Base-by-base conservation (phyloP, 164 flowering plant genomes). In the Euptelea pleiosperma region DNA sequence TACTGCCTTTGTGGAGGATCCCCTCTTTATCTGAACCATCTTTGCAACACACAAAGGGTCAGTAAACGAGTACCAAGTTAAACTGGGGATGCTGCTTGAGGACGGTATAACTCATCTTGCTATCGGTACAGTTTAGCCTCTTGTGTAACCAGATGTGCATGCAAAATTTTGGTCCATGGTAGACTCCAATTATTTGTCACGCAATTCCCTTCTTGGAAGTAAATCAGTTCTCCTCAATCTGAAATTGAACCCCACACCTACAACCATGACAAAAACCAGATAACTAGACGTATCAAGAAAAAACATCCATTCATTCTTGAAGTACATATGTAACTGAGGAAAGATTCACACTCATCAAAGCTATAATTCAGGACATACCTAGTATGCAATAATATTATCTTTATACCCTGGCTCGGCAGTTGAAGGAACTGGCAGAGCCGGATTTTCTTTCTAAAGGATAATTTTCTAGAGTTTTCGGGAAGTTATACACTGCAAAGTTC, bases 131-230 rank as follows among this genome's bases (percentile, higher is more conserved):
- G 56, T 14, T n/a, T 42, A 4, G 2, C 57, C 51, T 25, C n/a
- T 25, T 18, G 4, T 18, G 3, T 9, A 18, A 37, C 5, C 25
- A 5, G 22, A 8, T 28, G n/a, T 19, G 14, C 2, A 50, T n/a
- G 33, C 45, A 26, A 50, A 39, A 39, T 29, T 34, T 50, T 10
- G 16, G 31, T 14, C n/a, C n/a, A n/a, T 39, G 14, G 30, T 11
- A 57, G 51, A 0, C 5, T 42, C 24, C 15, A 6, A 46, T 75
- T 62, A 91, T 75, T 83, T 84, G 57, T 86, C 96, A 18, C 70
- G 96, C 30, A 70, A 9, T 68, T 88, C 94, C 59, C 67, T 75
- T 50, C 80, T 88, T 0, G 98, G 98, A 24, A 91, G 91, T 57
- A 85, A 63, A 69, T 91, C 98, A 39, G 45, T 44, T 67, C 90